These are phyloP conservation scores for Ceratocystis huliohia DNA, from an alignment of 2,329 filamentous ascomycete genomes.

Conservation along the genomic window DNA sequence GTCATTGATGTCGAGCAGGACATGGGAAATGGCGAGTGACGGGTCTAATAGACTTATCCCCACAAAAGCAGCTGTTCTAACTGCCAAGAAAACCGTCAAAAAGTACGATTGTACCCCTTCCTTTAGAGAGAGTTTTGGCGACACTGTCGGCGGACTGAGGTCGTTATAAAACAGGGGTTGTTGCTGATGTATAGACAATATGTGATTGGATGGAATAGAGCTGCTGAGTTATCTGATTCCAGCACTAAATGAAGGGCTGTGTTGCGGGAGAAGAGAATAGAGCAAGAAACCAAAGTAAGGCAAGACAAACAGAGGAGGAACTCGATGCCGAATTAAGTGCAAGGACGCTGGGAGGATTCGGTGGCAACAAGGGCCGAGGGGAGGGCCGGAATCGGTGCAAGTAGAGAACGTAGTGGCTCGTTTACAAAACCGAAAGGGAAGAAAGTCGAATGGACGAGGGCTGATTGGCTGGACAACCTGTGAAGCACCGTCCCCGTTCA, in stretches of 20 bases:
- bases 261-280: not conserved
- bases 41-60: not conserved
- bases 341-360: slow-evolving; percentile 3
- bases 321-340: not conserved
- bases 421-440: not conserved
- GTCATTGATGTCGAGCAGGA: slow-evolving; percentile 7
- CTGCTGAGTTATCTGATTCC: not conserved
- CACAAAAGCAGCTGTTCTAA: not conserved
- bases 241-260: not conserved
- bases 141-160: no score
- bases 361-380: slow-evolving; percentile 7
- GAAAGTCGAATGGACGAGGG: not conserved
- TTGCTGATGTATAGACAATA: slow-evolving; percentile 12
- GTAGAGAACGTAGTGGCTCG: not conserved
- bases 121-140: no score
- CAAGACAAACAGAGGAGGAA: not conserved
- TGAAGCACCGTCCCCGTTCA: not conserved
- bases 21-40: slow-evolving; percentile 3
- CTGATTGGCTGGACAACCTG: not conserved
- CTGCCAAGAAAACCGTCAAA: no score
- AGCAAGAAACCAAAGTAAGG: not conserved
- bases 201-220: slow-evolving; percentile 10
- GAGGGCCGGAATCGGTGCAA: slow-evolving; percentile 4
- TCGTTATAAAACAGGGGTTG: not conserved
- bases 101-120: not conserved